phyloP scores from a whole-genome alignment of 148 eudicot genomes.

The Simmondsia chinensis region DNA sequence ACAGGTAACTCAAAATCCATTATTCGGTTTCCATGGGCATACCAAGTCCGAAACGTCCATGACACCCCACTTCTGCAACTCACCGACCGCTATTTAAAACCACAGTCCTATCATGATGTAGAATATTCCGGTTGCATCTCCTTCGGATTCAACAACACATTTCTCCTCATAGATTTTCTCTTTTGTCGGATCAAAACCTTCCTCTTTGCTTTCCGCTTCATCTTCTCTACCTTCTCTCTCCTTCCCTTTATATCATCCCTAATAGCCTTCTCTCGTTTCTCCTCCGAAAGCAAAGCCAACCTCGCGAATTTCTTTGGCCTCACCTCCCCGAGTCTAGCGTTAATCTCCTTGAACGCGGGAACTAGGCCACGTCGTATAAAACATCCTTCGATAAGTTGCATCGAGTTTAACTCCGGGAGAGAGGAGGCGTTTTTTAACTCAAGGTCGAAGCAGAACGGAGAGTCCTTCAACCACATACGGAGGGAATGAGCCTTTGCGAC shows the following conservation, averaged over 20 bases:
- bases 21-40: too few relatives aligned
- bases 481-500: conserved; percentile 94
- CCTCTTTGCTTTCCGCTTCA: conserved; percentile 20
- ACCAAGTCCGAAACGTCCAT: too few relatives aligned
- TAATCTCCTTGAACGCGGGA: conserved; percentile 85
- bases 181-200: conserved; percentile 16
- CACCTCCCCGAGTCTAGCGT: conserved; percentile 64
- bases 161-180: conserved; percentile 22
- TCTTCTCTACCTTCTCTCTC: conserved; percentile 48
- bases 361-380: conserved; percentile 83
- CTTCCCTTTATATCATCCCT: conserved; percentile 70
- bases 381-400: conserved; percentile 86
- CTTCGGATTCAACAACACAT: conserved; percentile 6
- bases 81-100: too few relatives aligned
- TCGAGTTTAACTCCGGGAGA: conserved; percentile 67
- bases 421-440: conserved; percentile 68
- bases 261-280: conserved; percentile 60
- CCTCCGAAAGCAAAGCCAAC: conserved; percentile 74
- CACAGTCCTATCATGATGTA: conserved; percentile 1
- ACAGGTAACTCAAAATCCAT: too few relatives aligned
- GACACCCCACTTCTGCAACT: too few relatives aligned
- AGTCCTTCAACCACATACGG: conserved; percentile 94
- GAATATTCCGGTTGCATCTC: conserved; percentile 6
- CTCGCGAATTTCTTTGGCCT: conserved; percentile 82
- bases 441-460: conserved; percentile 88